Conservation (phyloP, 2,329 filamentous ascomycete genomes). For the Ceratocystis albifundus region DNA sequence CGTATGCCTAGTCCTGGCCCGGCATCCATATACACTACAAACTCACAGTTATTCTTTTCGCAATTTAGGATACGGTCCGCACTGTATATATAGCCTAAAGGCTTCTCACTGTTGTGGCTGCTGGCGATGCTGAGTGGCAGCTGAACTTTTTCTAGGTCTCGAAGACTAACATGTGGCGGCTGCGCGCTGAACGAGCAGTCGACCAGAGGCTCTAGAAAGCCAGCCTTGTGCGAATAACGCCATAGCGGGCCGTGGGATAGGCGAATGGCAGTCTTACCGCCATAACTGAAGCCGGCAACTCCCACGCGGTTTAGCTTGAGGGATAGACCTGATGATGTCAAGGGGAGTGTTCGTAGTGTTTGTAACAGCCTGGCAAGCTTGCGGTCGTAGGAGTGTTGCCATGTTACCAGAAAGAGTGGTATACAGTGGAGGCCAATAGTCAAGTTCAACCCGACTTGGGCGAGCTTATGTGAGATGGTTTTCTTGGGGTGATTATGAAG, state of each 20-base stretch:
- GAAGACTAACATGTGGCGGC: conserved; percentile 39
- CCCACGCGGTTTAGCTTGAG: conserved; percentile 32
- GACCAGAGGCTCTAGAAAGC: conserved; percentile 32
- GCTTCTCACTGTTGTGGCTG: conserved; percentile 30
- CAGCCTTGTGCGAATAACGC: conserved; percentile 24
- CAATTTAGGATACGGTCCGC: conserved; percentile 28
- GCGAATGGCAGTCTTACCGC: conserved; percentile 42
- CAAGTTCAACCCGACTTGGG: not conserved
- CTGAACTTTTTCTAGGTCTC: conserved; percentile 35
- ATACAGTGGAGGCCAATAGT: conserved; percentile 24
- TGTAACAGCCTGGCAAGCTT: conserved; percentile 25
- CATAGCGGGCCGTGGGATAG: conserved; percentile 30
- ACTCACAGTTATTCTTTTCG: conserved; percentile 29
- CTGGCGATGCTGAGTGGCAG: conserved; percentile 38
- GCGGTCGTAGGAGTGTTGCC: conserved; percentile 26
- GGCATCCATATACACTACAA: conserved; percentile 31
- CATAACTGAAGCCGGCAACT: conserved; percentile 51
- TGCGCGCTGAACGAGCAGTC: conserved; percentile 43
- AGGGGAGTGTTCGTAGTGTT: conserved; percentile 16
- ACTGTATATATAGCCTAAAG: conserved; percentile 8
- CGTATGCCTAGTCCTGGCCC: conserved; percentile 35
- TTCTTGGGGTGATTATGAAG: conserved; percentile 12
- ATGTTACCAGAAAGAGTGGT: conserved; percentile 28
- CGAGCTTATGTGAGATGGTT: not conserved
- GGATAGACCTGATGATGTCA: conserved; percentile 12